Evolutionary conservation across 371 early-diverging fungal genomes (phyloP), one percentile per base, ranked within the genome.

Genomic region (Massospora cicadina): DNA sequence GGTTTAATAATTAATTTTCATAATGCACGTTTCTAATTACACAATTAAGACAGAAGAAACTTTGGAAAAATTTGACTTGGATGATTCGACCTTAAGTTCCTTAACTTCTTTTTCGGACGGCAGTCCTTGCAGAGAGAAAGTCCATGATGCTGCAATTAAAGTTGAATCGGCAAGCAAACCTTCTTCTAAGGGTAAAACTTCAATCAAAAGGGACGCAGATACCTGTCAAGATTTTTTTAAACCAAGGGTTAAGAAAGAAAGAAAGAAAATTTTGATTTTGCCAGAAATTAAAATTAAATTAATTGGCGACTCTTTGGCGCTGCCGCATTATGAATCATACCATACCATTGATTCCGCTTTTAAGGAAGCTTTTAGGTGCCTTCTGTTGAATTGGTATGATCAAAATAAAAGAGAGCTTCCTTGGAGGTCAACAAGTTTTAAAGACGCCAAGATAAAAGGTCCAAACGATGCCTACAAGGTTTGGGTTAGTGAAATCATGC

Each of bases 401-500:
- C 61, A 62, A 17, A 70, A 83, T 33, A 74, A 81, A 62, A 76
- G 89, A 54, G 75, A 74, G 26, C 72, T 89, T 71, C 89, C 89
- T 1, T 89, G 89, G 89, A 72, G 89, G 55, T n/a, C n/a, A n/a
- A 75, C 76, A 60, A 71, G 69, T 58, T 68, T 72, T 58, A 61
- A 66, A 23, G 26, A 58, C 25, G 60, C 57, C 10, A 24, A 28
- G 55, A 0, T 23, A 32, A 23, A 12, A 25, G 28, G 17, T 31
- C 21, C 58, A 24, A 55, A 67, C 12, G 74, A 84, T 24, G 86
- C 86, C 0, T 86, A 86, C 67, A 83, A 84, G 73, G 87, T 88
- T 1, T 89, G 88, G 89, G 83, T 91, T 1, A 80, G 81, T 25
- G 89, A 91, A 68, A 84, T 89, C 31, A 91, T 91, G 91, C 76